Evolutionary conservation across 768 basidiomycete species (phyloP), one percentile per base, ranked within the genome.

Genomic region (Tulasnella sp.): DNA sequence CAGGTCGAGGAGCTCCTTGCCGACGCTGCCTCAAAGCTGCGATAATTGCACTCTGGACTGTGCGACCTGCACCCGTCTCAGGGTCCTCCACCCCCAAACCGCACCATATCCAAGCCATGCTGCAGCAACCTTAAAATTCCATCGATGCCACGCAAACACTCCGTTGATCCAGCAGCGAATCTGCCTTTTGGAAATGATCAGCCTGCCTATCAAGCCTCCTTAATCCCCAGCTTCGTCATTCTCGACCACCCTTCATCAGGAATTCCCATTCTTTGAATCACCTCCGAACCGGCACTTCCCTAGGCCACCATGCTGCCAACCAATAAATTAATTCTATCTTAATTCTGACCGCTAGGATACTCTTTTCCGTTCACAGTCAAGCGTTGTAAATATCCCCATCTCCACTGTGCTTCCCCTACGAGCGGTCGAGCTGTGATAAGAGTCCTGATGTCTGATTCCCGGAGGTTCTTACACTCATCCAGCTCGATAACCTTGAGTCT

Each of bases 1-100:
- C n/a, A 61, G 23, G 4, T 23, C 57, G 23, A 23, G 57, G 57
- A 61, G 26, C n/a, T 61, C 57, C 18, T n/a, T 5, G 57, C 23
- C 57, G 57, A 23, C 57, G 57, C 57, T 61, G 57, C 57, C 57
- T 61, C 57, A 61, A 23, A 26, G 23, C 5, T 61, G 57, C 57
- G 57, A 61, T 61, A 61, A 61, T 61, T 61, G n/a, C 57, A 61
- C 20, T 61, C 57, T 61, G 23, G 57, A 61, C 57, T 61, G 57
- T 61, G 57, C 57, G 57, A 23, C 57, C 11, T 61, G 57, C 57
- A 61, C 29, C 57, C 23, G 7, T 23, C 57, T 29, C 57, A 61
- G 57, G 57, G 57, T 61, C 57, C n/a, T n/a, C 57, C 29, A 13
- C 57, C 18, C 57, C 57, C 29, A 29, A 23, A 23, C 57, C 57